Base-by-base conservation (phyloP, 140 eudicot genomes). In the Ambrosia hybrid region DNA sequence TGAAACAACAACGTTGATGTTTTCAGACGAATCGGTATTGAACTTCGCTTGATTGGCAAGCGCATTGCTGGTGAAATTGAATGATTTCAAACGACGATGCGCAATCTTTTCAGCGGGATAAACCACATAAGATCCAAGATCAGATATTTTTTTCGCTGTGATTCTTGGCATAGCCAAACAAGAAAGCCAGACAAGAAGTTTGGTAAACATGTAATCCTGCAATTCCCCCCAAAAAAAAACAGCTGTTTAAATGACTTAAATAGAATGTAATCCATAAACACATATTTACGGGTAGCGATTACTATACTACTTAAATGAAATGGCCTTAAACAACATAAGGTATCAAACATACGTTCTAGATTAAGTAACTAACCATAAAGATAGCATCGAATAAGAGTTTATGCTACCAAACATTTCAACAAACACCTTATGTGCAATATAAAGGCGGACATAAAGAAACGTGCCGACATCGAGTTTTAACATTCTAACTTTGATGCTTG, bases 1-100 rank as follows among this genome's bases (percentile, higher is more conserved):
- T 36, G 86, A 56, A 26, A 86, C 52, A 38, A 86, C 10, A 6
- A 72, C 4, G 60, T 75, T 53, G 6, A 78, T 53, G 51, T 84
- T 80, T 57, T 73, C 65, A 12, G 37, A 52, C 58, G 78, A 72
- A 46, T 83, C 73, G 11, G 57, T 30, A 33, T 9, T 11, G 77
- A 36, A 21, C 8, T 68, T 79, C 26, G 78, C 81, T 65, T 65
- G 85, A 79, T 77, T 34, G 58, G 55, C 70, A 59, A 74, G 69
- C 51, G 79, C 80, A 68, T 76, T 71, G 83, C 72, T 72, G 52
- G 74, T 67, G 16, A 70, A 76, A 6, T 15, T 57, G 43, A 77
- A 48, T 36, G 10, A 13, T 46, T 80, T 80, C 11, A 74, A 26
- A 9, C 43, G 72, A 13, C 3, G 62, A 67, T 57, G 17, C 57